Conservation (phyloP, 2,329 filamentous ascomycete species). For the Pseudonectria foliicola region DNA sequence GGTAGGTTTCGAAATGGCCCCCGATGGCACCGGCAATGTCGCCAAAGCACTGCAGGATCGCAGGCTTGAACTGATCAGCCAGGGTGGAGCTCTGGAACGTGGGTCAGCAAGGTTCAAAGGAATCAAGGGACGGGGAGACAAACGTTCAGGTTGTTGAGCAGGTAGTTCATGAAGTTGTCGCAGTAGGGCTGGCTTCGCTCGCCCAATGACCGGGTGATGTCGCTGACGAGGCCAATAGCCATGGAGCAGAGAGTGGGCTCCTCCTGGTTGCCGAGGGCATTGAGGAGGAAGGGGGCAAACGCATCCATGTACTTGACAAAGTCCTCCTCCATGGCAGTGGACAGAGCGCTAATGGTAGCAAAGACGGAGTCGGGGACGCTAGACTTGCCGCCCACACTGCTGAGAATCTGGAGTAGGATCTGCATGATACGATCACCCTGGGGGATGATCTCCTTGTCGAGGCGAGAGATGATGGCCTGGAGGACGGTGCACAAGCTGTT, state of each 20-base stretch:
- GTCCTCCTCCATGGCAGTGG: slow-evolving; percentile 83
- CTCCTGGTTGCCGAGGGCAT: slow-evolving; percentile 89
- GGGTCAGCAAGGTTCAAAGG: slow-evolving; percentile 7
- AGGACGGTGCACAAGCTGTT: slow-evolving; percentile 89
- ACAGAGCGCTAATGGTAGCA: slow-evolving; percentile 82
- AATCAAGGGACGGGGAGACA: slow-evolving; percentile 24
- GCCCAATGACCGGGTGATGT: slow-evolving; percentile 87
- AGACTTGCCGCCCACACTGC: slow-evolving; percentile 72
- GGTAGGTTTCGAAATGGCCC: slow-evolving; percentile 85
- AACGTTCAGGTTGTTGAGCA: slow-evolving; percentile 84
- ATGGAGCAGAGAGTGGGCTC: slow-evolving; percentile 91
- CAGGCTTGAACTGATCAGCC: slow-evolving; percentile 94
- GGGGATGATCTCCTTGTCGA: slow-evolving; percentile 85
- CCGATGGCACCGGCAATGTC: slow-evolving; percentile 94
- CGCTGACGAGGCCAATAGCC: slow-evolving; percentile 94
- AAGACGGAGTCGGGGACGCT: slow-evolving; percentile 93
- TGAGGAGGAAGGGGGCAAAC: slow-evolving; percentile 88
- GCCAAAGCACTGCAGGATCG: slow-evolving; percentile 95
- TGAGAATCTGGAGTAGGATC: slow-evolving; percentile 72
- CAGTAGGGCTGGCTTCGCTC: slow-evolving; percentile 91
- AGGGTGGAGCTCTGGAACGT: slow-evolving; percentile 63
- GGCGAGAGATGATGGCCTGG: slow-evolving; percentile 80
- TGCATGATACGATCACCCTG: slow-evolving; percentile 94
- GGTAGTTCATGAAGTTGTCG: slow-evolving; percentile 96
- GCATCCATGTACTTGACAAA: slow-evolving; percentile 98